These are phyloP conservation scores for Aspergillus steynii DNA, from an alignment of 495 filamentous ascomycete species.

Conservation along the genomic window DNA sequence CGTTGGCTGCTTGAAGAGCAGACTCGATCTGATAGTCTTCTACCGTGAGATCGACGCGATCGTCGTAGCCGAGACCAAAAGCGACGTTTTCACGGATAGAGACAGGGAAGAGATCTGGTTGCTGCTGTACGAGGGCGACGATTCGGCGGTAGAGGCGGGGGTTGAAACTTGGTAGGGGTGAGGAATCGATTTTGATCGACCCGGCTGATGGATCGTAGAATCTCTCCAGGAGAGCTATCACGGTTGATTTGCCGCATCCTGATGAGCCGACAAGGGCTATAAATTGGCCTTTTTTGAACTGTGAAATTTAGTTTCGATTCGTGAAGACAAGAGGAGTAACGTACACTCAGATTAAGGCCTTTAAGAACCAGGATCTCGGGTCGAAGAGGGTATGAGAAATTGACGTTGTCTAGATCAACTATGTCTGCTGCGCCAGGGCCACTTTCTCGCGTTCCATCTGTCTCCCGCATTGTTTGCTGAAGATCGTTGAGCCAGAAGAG, in stretches of 20 bases:
- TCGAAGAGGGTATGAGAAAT: conserved; percentile 12
- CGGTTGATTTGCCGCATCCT: conserved; percentile 68
- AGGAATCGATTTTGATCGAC: not conserved
- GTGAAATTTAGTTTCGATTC: conserved; percentile 39
- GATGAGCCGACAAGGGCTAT: conserved; percentile 63
- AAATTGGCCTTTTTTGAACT: conserved; percentile 51
- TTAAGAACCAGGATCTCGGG: conserved; percentile 1
- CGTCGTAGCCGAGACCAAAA: not conserved
- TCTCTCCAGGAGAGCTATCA: conserved; percentile 56
- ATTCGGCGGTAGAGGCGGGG: conserved; percentile 2
- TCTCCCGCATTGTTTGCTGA: conserved; percentile 31
- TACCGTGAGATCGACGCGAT: not conserved
- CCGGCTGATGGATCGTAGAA: conserved; percentile 43
- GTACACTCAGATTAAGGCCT: conserved; percentile 40
- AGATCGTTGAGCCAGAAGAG: conserved; percentile 43
- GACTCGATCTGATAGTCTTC: not conserved
- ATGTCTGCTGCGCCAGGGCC: conserved; percentile 6
- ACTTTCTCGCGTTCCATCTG: conserved; percentile 22
- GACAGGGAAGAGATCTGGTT: conserved; percentile 2
- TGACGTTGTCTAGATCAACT: conserved; percentile 10
- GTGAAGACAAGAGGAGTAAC: conserved; percentile 39
- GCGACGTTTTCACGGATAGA: not conserved
- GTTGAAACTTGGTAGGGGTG: not conserved
- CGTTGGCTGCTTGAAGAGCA: not conserved
- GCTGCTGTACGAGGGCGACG: conserved; percentile 3